Conservation (phyloP, 805 yeast species). For the Candida sithepensis region DNA sequence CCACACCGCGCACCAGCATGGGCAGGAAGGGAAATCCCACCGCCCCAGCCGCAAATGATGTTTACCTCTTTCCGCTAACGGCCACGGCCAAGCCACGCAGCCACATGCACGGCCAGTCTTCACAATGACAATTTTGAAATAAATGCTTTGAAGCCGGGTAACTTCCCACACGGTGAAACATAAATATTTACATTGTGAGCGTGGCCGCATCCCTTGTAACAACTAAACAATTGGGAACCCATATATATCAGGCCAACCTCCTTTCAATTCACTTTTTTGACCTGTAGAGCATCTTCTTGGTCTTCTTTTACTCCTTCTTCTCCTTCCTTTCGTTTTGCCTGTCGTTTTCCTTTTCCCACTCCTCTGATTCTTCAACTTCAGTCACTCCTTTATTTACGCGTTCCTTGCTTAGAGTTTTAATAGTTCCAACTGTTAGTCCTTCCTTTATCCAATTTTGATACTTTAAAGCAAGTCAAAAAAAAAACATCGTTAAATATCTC, state of each 20-base stretch:
- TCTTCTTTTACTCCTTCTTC: not conserved
- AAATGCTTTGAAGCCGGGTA: too few species aligned
- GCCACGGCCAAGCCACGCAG: too few species aligned
- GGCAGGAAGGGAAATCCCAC: too few species aligned
- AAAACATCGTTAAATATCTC: not conserved
- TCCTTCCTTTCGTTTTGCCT: not conserved
- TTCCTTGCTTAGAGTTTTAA: not conserved
- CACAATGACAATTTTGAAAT: too few species aligned
- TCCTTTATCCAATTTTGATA: conserved; percentile 1
- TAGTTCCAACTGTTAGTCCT: conserved; percentile 5
- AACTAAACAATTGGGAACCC: not conserved
- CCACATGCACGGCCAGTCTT: too few species aligned
- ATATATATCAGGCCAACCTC: not conserved
- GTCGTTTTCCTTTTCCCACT: not conserved
- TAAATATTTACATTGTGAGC: not conserved
- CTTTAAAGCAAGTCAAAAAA: not conserved
- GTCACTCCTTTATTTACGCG: conserved; percentile 1
- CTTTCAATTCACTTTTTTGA: not conserved
- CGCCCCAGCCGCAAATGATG: too few species aligned
- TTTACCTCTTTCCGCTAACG: too few species aligned
- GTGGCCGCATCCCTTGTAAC: not conserved
- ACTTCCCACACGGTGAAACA: not conserved
- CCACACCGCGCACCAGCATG: too few species aligned
- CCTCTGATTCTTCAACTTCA: not conserved
- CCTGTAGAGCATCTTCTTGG: not conserved